Base-by-base conservation (phyloP, 352 stramenopile genomes). In the Ophiocytium majus region DNA sequence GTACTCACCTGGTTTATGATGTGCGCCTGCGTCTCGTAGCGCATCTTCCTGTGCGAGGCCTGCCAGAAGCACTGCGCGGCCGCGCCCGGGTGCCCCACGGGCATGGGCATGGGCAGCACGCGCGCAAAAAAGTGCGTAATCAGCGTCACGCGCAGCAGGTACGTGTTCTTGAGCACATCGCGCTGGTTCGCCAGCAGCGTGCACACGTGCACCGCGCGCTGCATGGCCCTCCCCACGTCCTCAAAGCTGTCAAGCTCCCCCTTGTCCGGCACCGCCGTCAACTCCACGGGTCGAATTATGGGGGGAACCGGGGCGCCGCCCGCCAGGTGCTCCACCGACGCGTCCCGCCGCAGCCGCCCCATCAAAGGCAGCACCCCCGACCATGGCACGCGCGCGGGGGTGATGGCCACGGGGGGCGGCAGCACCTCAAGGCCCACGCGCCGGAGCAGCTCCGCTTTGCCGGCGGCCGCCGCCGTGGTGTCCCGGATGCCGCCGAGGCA, bases 11-110 rank as follows among this genome's bases (percentile, higher is more conserved):
- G 87, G 75, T 94, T 92, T 23, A 97, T 86, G 9, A 97, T 89
- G 88, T 97, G 95, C 0, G 92, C 89, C 86, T 97, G 94, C 17
- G 94, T 97, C 85, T 97, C 94, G 57, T 94, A 92, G 50, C 93
- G 85, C 93, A 97, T 96, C 10, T 89, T 74, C 66, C 85, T 88
- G 31, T 75, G 50, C 71, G 32, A 83, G 33, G 92, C 92, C 28
- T 94, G 86, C 93, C 93, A 97, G 84, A 97, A 97, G 86, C 94
- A 97, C 80, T 92, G 86, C 10, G 84, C 89, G 5, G 90, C 86
- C 86, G 94, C 90, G 31, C 91, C 86, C 23, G 93, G 89, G 33
- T 91, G 88, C n/a, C 82, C 81, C 63, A 90, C 71, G 9, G 90
- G 89, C 34, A 92, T 80, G n/a, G 94, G 93, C 87, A 97, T 92